Base-by-base conservation (phyloP, 2,329 filamentous ascomycete species). In the Phialocephala sp. region DNA sequence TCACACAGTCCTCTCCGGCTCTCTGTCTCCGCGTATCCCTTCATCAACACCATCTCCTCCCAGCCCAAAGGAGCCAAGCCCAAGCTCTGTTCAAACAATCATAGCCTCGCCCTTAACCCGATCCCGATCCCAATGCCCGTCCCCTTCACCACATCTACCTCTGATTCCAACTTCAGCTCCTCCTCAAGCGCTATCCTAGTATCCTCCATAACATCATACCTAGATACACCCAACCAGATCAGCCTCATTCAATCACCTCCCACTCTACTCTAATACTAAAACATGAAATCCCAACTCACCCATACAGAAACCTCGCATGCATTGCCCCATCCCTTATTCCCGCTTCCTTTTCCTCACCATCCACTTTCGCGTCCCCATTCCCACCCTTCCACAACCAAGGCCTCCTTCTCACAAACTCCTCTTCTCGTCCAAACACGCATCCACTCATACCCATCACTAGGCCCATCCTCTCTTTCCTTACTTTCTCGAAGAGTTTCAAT, bases 141-240 rank as follows among this genome's bases (percentile, higher is more conserved):
- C 3, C 50, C 50, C 27, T 8, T 8, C 24, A 32, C 20, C 15
- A 27, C 45, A n/a, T n/a, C 41, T n/a, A 15, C 41, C 15, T 43
- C 11, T 18, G 24, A 24, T 22, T 18, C 47, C 27, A 32, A 32
- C 27, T 32, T 32, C 27, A 32, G 27, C 32, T 54, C 65, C 6
- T 55, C 59, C 20, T 60, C 59, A 37, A 65, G 45, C 20, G 36
- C 36, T 41, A 58, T 64, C 32, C 54, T 55, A 55, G 52, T 67
- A 52, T 65, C 65, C 15, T 61, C 65, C 36, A 67, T 54, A 43
- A 67, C 39, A 67, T 64, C 65, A 59, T 65, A 67, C 27, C 62
- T 65, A 56, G 22, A 39, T 22, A 11, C 11, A 54, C 50, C 14
- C 50, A 27, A 2, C 32, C 15, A n/a, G 3, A n/a, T 22, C 37